Evolutionary conservation across 148 eudicot species (phyloP).

Genomic region (Tetragonia tetragonoides): DNA sequence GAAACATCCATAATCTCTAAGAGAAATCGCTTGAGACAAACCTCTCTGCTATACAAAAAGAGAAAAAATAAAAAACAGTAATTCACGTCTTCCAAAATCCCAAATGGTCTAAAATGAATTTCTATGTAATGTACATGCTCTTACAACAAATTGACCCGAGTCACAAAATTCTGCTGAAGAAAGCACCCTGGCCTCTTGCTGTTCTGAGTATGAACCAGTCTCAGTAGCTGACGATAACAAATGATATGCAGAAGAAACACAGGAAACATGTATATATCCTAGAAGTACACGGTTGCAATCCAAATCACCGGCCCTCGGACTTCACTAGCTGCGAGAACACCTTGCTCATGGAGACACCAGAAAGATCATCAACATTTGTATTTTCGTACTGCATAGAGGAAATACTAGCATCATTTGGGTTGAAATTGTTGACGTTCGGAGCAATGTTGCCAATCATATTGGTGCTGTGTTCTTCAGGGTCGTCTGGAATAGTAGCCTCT

Average conservation of each 20-base stretch:
- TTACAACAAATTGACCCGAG: neutral
- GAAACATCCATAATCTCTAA: conserved; percentile 7
- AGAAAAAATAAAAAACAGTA: neutral
- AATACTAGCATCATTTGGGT: conserved; percentile 22
- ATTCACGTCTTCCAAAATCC: neutral
- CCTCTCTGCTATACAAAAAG: conserved; percentile 7
- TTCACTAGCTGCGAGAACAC: conserved; percentile 34
- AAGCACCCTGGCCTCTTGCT: neutral
- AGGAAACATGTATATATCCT: neutral
- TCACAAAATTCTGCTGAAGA: conserved; percentile 12
- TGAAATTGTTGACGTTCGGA: conserved; percentile 28
- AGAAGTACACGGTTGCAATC: neutral
- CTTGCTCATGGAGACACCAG: conserved; percentile 35
- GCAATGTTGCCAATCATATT: conserved; percentile 30
- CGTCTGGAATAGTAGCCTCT: conserved; percentile 32
- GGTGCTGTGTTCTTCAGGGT: conserved; percentile 33
- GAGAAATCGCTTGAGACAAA: neutral
- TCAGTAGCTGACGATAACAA: neutral
- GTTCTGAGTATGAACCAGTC: neutral
- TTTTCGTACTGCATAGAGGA: conserved; percentile 22
- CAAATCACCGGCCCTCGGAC: conserved; percentile 31
- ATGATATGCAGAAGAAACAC: conserved; percentile 1
- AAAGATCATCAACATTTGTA: conserved; percentile 33
- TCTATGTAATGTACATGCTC: conserved; percentile 14
- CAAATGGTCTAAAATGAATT: neutral